Evolutionary conservation across 768 basidiomycete genomes (phyloP), one percentile per base, ranked within the genome.

Genomic region (Naematelia aurantialba): DNA sequence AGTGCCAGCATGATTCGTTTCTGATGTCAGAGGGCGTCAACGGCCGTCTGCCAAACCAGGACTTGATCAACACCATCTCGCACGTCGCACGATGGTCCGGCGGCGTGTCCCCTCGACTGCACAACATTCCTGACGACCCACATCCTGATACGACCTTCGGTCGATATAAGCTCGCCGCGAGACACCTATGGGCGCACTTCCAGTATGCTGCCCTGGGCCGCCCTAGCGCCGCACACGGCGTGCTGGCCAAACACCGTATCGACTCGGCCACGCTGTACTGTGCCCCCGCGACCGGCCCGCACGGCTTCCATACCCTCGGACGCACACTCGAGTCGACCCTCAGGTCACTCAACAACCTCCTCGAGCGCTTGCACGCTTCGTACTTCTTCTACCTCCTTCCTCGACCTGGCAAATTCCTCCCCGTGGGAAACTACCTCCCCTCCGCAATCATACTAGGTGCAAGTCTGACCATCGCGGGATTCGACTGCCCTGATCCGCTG

Each of bases 281-380:
- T 17, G 78, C 90, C 4, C 92, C 93, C 17, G 88, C 93, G 0
- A 77, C 81, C 4, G 92, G 94, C 5, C 96, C 96, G 5, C 91
- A 99, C 75, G 96, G 96, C 0, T 99, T 98, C 75, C 86, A 92
- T 79, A 84, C 90, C 1, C 81, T 99, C 27, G 94, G 96, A 51
- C 93, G 91, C 45, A 82, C 87, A 46, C 72, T 92, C 34, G 96
- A 99, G 78, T 91, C 91, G 1, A 85, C 88, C 13, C 81, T 96
- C 29, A 84, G 93, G 58, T 89, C 92, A 13, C 84, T 86, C 73
- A 97, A 96, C 78, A 99, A 99, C 72, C 83, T 98, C 4, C 82
- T 97, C 19, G 96, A 99, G 73, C 85, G 96, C 14, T 84, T 98
- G 21, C 96, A 99, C 75, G 93, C 93, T 1, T 98, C 94, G 0